Evolutionary conservation across 371 early-diverging fungal species (phyloP), one percentile per base, ranked within the genome.

Genomic region (Neoconidiobolus thromboides): DNA sequence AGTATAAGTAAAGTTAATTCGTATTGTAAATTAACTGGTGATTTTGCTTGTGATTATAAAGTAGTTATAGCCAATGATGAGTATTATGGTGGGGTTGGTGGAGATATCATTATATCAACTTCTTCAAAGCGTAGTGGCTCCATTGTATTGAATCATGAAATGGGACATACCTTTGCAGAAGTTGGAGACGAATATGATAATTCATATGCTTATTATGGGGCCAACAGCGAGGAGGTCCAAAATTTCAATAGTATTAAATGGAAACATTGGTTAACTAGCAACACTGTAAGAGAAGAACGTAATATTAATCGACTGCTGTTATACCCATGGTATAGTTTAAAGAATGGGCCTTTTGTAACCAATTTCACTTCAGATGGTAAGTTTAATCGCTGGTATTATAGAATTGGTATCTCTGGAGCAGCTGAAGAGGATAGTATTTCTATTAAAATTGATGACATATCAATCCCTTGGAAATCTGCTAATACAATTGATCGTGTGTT

Each of bases 181-280:
- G 76, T 75, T 10, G 77, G 78, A 6, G 78, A 78, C 58, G 77
- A 76, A 44, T 77, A 76, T 51, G 80, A 80, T 48, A 77, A 75
- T 37, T 79, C 79, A 1, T 64, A 76, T 10, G 80, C 76, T 14
- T 80, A 80, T 61, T 65, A 64, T 6, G 80, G 80, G 0, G 70
- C 66, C 52, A 79, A 79, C 61, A 65, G 74, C 5, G 64, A 65
- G 57, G 49, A 49, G 5, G 3, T 41, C 54, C 66, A 76, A 56
- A 63, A 63, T 26, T 7, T 58, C 5, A 44, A 54, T 5, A 4
- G 48, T 1, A 26, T 72, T 38, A 48, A 55, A 43, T 78, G 80
- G 78, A 72, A 68, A 56, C 72, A 77, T 43, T 78, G 78, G 80
- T 65, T 80, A 26, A 72, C 74, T 1, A 26, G 26, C 26, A 48